phyloP scores from a whole-genome alignment of 2,329 filamentous ascomycete genomes.

The Capronia epimyces region DNA sequence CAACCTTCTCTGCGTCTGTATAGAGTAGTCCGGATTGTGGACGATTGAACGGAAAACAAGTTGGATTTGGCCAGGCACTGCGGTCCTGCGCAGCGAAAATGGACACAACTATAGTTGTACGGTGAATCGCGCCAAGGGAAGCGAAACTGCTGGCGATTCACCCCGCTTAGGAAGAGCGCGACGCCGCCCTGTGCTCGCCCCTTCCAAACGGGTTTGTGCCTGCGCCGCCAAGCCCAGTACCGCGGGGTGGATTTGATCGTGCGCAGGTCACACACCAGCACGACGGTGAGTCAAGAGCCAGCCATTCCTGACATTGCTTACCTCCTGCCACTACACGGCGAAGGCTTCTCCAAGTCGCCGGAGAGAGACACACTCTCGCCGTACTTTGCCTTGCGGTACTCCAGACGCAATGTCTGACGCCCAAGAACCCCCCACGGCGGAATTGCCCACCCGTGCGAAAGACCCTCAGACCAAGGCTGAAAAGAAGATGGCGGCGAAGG shows the following conservation, averaged over 20 bases:
- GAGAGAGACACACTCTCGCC: background rate
- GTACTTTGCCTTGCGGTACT: background rate
- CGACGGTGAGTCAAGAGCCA: background rate
- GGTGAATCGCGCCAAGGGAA: background rate
- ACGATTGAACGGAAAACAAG: background rate
- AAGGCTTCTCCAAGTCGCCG: background rate
- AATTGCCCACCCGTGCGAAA: constrained; percentile 23
- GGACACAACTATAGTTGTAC: background rate
- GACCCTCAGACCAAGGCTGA: constrained; percentile 43
- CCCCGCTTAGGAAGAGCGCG: background rate
- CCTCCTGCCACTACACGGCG: background rate
- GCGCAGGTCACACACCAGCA: background rate
- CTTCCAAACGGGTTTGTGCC: background rate
- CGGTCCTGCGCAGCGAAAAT: background rate
- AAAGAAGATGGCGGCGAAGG: constrained; percentile 41
- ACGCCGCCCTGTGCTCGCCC: too few relatives aligned
- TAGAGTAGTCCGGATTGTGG: background rate
- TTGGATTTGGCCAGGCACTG: background rate
- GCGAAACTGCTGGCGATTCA: background rate
- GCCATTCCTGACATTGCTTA: background rate
- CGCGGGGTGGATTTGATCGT: background rate
- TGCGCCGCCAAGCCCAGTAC: background rate
- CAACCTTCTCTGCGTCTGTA: background rate
- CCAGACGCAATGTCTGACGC: constrained; percentile 21
- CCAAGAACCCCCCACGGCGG: constrained; percentile 19